Base-by-base conservation (phyloP, 108 stramenopile genomes). In the Pseudonitzschia multistriata region DNA sequence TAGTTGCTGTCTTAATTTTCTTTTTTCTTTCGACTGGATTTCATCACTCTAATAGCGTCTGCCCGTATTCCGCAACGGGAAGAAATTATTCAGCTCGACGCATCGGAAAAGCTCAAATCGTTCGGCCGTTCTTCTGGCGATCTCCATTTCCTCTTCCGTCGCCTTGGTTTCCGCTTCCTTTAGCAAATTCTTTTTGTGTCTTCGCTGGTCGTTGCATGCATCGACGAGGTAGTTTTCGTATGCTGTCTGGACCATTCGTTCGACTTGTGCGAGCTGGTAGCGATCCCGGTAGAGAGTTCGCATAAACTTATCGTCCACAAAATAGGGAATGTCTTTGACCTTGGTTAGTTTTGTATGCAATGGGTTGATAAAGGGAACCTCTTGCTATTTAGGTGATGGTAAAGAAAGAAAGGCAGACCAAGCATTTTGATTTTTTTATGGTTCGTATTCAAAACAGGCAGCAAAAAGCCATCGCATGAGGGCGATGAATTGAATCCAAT, bases 301-400 rank as follows among this genome's bases (percentile, higher is more conserved):
- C 27, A 91, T n/a, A 74, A 96, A 96, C 56, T 86, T 82, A 66
- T 88, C 85, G 0, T 87, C 73, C 25, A 96, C 95, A 69, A 73
- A 96, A 76, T 88, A 96, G 1, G 92, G 95, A 71, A 96, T 96
- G 49, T 91, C 95, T 73, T 88, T 88, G 45, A 92, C 91, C 47
- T 52, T 55, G 30, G 89, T 79, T 15, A 90, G 48, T 56, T 82
- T 83, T 29, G 95, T 96, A 4, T 75, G 34, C 60, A 94, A 54
- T 48, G 78, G 89, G 74, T 90, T 87, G 21, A 79, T 56, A 68
- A 82, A 92, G 24, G 92, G 90, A 10, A 79, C 80, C 48, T 80
- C 72, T 48, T 71, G 71, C 83, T 88, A 59, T 53, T 59, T 27
- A 15, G 54, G 13, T 21, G 10, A 48, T 15, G 47, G 27, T 31